Conservation (phyloP, 352 stramenopile genomes). For the Phytophthora macrochlamydospora region DNA sequence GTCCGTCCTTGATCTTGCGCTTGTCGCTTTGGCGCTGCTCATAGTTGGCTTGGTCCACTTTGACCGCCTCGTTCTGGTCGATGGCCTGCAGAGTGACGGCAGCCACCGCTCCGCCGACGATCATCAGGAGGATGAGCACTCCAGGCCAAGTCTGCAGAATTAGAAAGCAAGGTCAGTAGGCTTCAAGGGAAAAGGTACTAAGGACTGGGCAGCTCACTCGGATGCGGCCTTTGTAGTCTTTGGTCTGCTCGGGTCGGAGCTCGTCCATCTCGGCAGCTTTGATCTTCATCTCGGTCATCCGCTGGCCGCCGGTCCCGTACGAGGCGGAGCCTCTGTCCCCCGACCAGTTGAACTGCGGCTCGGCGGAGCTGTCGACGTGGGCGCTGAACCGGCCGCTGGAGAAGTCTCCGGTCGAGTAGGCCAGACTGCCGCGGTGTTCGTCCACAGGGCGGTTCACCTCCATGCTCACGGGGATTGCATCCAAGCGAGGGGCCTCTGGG, state of each 20-base stretch:
- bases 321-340: constrained; percentile 12
- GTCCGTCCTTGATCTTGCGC: constrained; percentile 52
- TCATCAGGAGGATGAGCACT: constrained; percentile 48
- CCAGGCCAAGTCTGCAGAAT: constrained; percentile 55
- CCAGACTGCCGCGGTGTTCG: not conserved
- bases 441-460: constrained; percentile 16
- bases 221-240: constrained; percentile 78
- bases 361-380: constrained; percentile 28
- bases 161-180: not conserved
- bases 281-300: constrained; percentile 66
- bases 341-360: constrained; percentile 33
- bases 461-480: not conserved
- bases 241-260: constrained; percentile 36
- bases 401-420: constrained; percentile 20
- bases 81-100: constrained; percentile 49
- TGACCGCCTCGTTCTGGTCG: constrained; percentile 33
- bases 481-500: not conserved
- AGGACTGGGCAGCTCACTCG: constrained; percentile 5
- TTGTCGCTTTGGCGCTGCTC: constrained; percentile 30
- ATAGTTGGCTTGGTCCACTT: constrained; percentile 20
- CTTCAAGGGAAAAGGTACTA: not conserved
- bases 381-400: constrained; percentile 26
- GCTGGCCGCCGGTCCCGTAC: constrained; percentile 13
- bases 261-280: constrained; percentile 47
- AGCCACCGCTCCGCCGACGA: constrained; percentile 38